Base-by-base conservation (phyloP, 352 stramenopile genomes). In the Phytophthora hybrid region DNA sequence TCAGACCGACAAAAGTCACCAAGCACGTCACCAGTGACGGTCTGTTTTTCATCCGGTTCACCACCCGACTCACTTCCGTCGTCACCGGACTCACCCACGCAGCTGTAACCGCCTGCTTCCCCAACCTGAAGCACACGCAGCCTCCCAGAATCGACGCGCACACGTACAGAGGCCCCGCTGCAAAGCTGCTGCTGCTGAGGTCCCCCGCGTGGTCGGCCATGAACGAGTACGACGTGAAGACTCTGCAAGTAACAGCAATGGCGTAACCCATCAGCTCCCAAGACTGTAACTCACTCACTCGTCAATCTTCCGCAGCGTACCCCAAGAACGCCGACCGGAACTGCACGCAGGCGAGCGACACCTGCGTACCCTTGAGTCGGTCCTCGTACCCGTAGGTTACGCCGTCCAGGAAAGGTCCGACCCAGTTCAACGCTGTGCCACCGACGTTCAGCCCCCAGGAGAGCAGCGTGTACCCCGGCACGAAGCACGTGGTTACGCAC, bases 201-300 rank as follows among this genome's bases (percentile, higher is more conserved):
- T 95, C 90, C 2, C 90, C 87, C 1, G 90, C 90, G 58, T 96
- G 90, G 68, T 96, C 90, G 5, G 83, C 85, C 90, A 96, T 96
- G 78, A 93, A 96, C 62, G 88, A 90, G 60, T 91, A 96, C n/a
- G 88, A 95, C 51, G 90, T 96, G 62, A 96, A 94, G 14, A 94
- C 90, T 1, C 90, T 96, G 52, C 14, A 73, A 18, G 16, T 32
- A 59, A 54, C 31, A 70, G 52, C 18, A 53, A 34, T 6, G 47
- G 39, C 8, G 44, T 11, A 41, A 14, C 34, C 9, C 34, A 14
- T n/a, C 2, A 51, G 41, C 41, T 19, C 5, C 14, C 14, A 51
- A 4, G 11, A n/a, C 44, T 14, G 14, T 51, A 21, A n/a, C 44
- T 18, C 32, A 49, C 9, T 41, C 34, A 41, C 23, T 26, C 16